Percentiles rank a stretch among this genome's conserved stretches.
phyloP scores from a whole-genome alignment of 805 yeast genomes.

The Peterozyma toletana region DNA sequence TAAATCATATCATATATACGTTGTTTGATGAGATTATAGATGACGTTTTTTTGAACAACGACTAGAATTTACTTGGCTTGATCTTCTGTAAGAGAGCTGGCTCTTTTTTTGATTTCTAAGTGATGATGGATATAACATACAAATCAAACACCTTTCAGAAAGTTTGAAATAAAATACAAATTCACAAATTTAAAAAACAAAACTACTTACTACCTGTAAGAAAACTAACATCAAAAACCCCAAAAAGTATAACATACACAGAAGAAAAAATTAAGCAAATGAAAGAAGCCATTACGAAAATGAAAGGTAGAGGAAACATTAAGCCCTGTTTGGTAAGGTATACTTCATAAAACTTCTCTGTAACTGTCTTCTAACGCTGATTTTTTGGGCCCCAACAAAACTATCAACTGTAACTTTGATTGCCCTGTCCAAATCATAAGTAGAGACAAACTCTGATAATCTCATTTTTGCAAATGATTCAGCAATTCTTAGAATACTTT shows the following conservation, averaged over 20 bases:
- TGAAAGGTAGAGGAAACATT: not conserved
- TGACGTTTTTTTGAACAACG: constrained; percentile 33
- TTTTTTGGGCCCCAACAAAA: constrained; percentile 94
- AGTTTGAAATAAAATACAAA: no score
- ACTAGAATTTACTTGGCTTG: not conserved
- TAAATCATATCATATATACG: constrained; percentile 53
- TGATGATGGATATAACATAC: no score
- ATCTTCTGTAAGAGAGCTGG: no score
- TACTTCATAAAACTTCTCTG: constrained; percentile 82
- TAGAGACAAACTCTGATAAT: constrained; percentile 82
- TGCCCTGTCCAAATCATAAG: constrained; percentile 84
- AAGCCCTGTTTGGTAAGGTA: constrained; percentile 40
- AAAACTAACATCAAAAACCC: no score
- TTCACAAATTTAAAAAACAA: no score
- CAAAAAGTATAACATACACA: not conserved
- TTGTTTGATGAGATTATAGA: constrained; percentile 50
- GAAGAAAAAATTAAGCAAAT: not conserved
- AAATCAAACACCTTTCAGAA: no score
- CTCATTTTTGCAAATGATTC: constrained; percentile 97
- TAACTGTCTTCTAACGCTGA: constrained; percentile 76
- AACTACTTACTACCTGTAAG: no score
- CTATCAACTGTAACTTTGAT: constrained; percentile 87
- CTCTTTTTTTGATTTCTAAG: no score
- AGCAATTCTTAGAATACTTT: constrained; percentile 85
- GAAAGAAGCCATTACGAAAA: not conserved